Evolutionary conservation across 1,284 basidiomycete genomes (phyloP), one percentile per base, ranked within the genome.

Genomic region (Bondarzewia mesenterica): DNA sequence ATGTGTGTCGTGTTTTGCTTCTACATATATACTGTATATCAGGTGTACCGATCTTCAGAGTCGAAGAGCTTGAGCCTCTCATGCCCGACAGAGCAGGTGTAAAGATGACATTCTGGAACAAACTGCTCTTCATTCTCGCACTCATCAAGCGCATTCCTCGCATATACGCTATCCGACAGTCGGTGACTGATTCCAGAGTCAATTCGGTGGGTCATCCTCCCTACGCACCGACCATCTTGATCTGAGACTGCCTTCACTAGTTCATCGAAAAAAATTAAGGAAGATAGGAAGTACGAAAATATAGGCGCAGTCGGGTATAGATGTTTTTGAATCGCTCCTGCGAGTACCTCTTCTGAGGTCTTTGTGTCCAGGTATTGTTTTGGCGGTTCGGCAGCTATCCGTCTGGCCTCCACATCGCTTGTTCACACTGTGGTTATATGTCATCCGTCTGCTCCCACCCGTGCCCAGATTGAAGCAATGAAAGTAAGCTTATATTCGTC

Each of bases 371-470:
- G 78, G 3, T 85, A 80, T 61, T 85, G 84, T 58, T 82, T 71
- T 52, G 84, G 84, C 6, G 84, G 76, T 7, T 49, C 66, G 4
- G 58, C 69, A 1, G 66, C 63, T 20, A 60, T 72, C 36, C 64
- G 72, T 4, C 53, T 80, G 7, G 75, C 67, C 3, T 52, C 61
- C 0, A 69, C 64, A 4, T 64, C 63, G 32, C 54, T 70, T 7
- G 58, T 83, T 18, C 57, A 77, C 43, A 73, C 70, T 41, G 63
- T 75, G 2, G 75, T 84, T 15, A 67, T 83, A 26, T 70, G 65
- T 45, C 84, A 87, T 59, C 84, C 84, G 2, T 64, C 74, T 48
- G 64, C 61, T n/a, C n/a, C n/a, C n/a, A n/a, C n/a, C n/a, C n/a
- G n/a, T n/a, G n/a, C n/a, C n/a, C n/a, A n/a, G 1, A 32, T 67